Evolutionary conservation across 2,329 filamentous ascomycete species (phyloP).

Genomic region (Curvularia spicifera): DNA sequence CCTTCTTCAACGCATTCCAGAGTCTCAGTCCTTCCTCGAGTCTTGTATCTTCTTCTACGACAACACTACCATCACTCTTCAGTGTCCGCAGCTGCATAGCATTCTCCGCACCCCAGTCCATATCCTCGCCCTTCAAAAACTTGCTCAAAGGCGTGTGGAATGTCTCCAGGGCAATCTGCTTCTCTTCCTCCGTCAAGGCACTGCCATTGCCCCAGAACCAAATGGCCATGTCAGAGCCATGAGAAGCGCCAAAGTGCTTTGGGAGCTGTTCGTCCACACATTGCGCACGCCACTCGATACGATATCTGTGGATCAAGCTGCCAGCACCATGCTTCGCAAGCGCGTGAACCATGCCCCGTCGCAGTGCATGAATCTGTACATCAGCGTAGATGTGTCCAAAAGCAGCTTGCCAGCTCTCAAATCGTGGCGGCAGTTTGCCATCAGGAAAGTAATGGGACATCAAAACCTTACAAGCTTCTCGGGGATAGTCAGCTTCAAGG

Average conservation of each 20-base stretch:
- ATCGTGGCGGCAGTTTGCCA: slow-evolving; percentile 48
- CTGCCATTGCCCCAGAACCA: slow-evolving; percentile 64
- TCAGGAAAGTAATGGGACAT: slow-evolving; percentile 54
- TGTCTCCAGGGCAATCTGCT: slow-evolving; percentile 46
- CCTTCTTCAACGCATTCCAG: slow-evolving; percentile 53
- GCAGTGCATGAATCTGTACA: slow-evolving; percentile 61
- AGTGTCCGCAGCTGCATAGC: slow-evolving; percentile 54
- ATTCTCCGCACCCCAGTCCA: slow-evolving; percentile 49
- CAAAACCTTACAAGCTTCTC: slow-evolving; percentile 52
- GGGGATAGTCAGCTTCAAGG: slow-evolving; percentile 61
- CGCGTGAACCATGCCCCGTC: slow-evolving; percentile 58
- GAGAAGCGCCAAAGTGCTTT: slow-evolving; percentile 60
- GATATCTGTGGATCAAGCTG: slow-evolving; percentile 58
- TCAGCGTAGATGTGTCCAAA: slow-evolving; percentile 64
- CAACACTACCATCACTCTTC: slow-evolving; percentile 54
- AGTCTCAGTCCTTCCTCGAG: slow-evolving; percentile 57
- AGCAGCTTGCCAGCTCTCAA: slow-evolving; percentile 57
- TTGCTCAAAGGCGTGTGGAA: slow-evolving; percentile 50
- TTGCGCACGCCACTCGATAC: slow-evolving; percentile 60
- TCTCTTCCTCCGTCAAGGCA: slow-evolving; percentile 53
- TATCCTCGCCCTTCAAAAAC: slow-evolving; percentile 52
- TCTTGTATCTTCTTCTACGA: slow-evolving; percentile 54
- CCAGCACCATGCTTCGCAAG: slow-evolving; percentile 54
- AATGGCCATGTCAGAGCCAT: slow-evolving; percentile 60
- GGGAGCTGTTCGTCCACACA: slow-evolving; percentile 55